These are phyloP conservation scores for Podospora pseudocomata DNA, from an alignment of 495 filamentous ascomycete species.

Conservation along the genomic window DNA sequence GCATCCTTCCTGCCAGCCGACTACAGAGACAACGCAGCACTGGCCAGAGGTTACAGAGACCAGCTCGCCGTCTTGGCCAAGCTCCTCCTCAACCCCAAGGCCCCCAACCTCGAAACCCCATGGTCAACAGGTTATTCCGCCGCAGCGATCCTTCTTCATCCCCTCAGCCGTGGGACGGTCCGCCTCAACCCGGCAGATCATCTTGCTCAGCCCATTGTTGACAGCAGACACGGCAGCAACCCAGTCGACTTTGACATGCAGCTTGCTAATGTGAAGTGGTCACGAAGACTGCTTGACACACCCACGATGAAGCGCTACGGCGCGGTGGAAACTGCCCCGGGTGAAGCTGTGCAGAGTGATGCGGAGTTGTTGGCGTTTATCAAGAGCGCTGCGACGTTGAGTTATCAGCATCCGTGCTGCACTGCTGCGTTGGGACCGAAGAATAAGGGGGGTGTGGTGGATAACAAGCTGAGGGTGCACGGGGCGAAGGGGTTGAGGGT, in stretches of 20 bases:
- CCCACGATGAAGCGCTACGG: conserved; percentile 15
- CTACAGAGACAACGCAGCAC: conserved; percentile 10
- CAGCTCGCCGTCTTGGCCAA: conserved; percentile 23
- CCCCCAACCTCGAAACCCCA: conserved; percentile 28
- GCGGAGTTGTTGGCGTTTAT: conserved; percentile 15
- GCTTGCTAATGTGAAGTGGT: conserved; percentile 20
- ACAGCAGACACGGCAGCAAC: conserved; percentile 32
- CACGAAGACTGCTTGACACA: conserved; percentile 25
- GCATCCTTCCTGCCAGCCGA: conserved; percentile 17
- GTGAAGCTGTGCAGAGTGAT: conserved; percentile 13
- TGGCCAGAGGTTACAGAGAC: conserved; percentile 24
- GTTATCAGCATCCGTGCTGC: conserved; percentile 33
- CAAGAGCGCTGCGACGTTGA: conserved; percentile 8
- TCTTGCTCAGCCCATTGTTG: conserved; percentile 29
- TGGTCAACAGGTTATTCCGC: conserved; percentile 22
- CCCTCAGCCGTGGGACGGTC: conserved; percentile 32
- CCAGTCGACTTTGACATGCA: conserved; percentile 32
- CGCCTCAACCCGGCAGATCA: conserved; percentile 35
- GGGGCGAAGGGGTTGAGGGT: conserved; percentile 36
- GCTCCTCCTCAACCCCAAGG: conserved; percentile 16
- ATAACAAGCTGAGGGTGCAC: conserved; percentile 37
- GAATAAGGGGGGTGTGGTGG: conserved; percentile 48
- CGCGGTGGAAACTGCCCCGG: conserved; percentile 18
- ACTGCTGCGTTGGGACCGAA: conserved; percentile 55
- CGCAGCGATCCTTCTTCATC: conserved; percentile 29